These are phyloP conservation scores for Chlamydomonas incerta DNA, from an alignment of 139 green algal genomes.

Conservation along the genomic window DNA sequence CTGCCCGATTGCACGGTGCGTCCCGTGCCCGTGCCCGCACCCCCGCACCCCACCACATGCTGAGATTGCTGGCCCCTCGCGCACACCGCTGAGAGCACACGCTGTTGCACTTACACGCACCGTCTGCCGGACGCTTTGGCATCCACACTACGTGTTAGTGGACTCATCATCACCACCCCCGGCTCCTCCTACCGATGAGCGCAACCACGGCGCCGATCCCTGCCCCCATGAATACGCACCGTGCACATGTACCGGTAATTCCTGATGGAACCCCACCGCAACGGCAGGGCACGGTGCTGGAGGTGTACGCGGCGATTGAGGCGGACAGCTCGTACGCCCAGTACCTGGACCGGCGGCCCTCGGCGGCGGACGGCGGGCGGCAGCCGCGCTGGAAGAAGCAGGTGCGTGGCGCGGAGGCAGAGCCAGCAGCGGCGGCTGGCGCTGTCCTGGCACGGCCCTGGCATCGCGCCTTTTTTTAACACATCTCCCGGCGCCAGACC, in stretches of 20 bases:
- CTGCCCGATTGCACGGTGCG: slow-evolving; percentile 23
- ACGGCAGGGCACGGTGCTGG: slow-evolving; percentile 16
- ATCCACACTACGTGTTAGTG: no score
- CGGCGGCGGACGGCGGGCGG: slow-evolving; percentile 9
- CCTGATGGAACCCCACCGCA: neutral
- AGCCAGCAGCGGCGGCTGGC: neutral
- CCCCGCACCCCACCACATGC: no score
- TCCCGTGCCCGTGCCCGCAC: no score
- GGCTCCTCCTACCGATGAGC: no score
- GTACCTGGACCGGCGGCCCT: slow-evolving; percentile 17
- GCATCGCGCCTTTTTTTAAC: neutral
- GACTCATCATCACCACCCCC: no score
- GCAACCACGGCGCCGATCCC: neutral
- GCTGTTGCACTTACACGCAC: no score
- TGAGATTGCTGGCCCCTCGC: no score
- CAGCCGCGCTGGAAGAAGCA: slow-evolving; percentile 30
- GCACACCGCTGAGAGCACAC: no score
- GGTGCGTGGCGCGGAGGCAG: neutral
- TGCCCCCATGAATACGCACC: no score
- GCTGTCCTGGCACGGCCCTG: no score
- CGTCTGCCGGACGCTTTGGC: no score
- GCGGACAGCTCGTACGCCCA: slow-evolving; percentile 22
- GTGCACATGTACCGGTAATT: neutral
- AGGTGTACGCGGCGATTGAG: slow-evolving; percentile 31
- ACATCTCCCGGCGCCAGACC: no score